Percentiles rank a stretch among this genome's conserved stretches.
Conservation (phyloP, 2,329 filamentous ascomycete species). For the Calonectria pteridis region DNA sequence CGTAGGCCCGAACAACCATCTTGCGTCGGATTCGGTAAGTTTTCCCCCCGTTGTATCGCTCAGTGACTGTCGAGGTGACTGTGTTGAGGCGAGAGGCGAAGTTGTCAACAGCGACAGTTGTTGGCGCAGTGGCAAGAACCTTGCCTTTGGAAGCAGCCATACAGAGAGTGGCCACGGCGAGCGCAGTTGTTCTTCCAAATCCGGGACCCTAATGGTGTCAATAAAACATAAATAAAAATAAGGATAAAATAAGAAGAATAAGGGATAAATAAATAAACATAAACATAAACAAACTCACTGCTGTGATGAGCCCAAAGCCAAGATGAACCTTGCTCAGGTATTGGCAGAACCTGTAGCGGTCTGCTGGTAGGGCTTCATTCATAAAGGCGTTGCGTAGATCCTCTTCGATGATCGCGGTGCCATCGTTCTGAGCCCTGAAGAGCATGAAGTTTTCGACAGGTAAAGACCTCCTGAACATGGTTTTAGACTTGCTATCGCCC, state of each 20-base stretch:
- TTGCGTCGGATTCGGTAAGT: not conserved
- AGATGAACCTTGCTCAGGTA: constrained; percentile 27
- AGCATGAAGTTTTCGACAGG: not conserved
- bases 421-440: not conserved
- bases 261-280: too few species aligned
- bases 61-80: not conserved
- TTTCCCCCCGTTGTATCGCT: constrained; percentile 6
- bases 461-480: too few species aligned
- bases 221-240: not conserved
- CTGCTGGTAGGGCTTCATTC: constrained; percentile 11
- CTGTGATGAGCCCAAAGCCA: constrained; percentile 25
- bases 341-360: constrained; percentile 19
- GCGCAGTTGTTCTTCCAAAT: constrained; percentile 29
- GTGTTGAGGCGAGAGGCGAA: constrained; percentile 27
- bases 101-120: constrained; percentile 32
- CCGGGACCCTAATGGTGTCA: constrained; percentile 9
- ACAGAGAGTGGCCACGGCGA: constrained; percentile 13
- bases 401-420: too few species aligned
- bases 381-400: not conserved
- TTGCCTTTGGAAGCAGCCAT: constrained; percentile 21
- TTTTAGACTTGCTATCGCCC: too few species aligned
- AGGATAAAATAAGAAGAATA: too few species aligned
- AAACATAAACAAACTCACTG: constrained; percentile 23
- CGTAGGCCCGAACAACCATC: constrained; percentile 20
- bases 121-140: constrained; percentile 30